These are phyloP conservation scores for Globisporangium mamillatum DNA, from an alignment of 352 stramenopile genomes.

Conservation along the genomic window DNA sequence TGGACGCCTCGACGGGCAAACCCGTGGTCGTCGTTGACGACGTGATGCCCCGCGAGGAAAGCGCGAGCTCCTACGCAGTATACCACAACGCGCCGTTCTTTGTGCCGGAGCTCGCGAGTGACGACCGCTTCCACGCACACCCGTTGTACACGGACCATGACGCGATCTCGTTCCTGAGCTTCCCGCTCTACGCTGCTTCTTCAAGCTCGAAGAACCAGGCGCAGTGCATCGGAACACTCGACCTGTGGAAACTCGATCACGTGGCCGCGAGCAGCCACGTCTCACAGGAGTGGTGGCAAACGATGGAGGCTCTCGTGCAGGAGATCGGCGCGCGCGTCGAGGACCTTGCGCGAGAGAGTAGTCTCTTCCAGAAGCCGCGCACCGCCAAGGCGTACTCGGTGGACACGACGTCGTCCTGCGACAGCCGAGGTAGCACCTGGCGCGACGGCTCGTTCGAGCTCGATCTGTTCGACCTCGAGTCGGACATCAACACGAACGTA, in stretches of 20 bases:
- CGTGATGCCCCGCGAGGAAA: conserved; percentile 57
- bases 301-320: conserved; percentile 29
- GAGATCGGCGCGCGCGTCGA: conserved; percentile 49
- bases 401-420: conserved; percentile 49
- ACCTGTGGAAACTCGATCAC: conserved; percentile 59
- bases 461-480: conserved; percentile 57
- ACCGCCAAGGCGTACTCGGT: conserved; percentile 47
- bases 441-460: conserved; percentile 54
- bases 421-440: conserved; percentile 55
- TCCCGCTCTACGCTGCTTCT: conserved; percentile 56
- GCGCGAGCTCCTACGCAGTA: conserved; percentile 63
- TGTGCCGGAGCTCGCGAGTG: conserved; percentile 52
- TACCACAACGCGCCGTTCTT: conserved; percentile 70
- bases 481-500: conserved; percentile 32
- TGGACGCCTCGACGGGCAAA: conserved; percentile 26
- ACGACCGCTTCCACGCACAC: conserved; percentile 65
- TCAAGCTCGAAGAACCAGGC: conserved; percentile 11
- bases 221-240: conserved; percentile 62
- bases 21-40: conserved; percentile 53
- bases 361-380: conserved; percentile 38
- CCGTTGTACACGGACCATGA: conserved; percentile 61
- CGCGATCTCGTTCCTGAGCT: conserved; percentile 59
- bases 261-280: conserved; percentile 56
- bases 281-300: conserved; percentile 55
- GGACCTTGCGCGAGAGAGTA: conserved; percentile 40